A percentile compares a stretch with the other conserved stretches of the same genome.
Evolutionary conservation across 2,329 filamentous ascomycete genomes (phyloP).

Genomic region (Ceratocystis alfenasii): DNA sequence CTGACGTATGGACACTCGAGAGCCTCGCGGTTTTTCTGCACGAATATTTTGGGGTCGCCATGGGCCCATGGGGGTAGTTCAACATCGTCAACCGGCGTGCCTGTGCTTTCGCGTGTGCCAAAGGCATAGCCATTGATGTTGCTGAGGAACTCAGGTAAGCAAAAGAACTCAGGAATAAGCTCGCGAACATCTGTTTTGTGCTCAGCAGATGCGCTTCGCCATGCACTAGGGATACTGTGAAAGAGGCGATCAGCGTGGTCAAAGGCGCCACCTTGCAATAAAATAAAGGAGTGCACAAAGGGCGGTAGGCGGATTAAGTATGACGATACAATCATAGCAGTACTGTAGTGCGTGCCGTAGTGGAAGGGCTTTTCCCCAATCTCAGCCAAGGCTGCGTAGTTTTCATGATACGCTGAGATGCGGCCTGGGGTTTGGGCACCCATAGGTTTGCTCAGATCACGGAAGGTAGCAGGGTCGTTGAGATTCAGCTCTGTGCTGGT

Average conservation of each 20-base stretch:
- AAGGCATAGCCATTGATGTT: slow-evolving; percentile 95
- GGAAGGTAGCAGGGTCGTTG: slow-evolving; percentile 69
- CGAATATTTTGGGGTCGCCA: slow-evolving; percentile 88
- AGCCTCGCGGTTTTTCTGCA: slow-evolving; percentile 89
- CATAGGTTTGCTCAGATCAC: slow-evolving; percentile 92
- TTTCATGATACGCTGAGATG: slow-evolving; percentile 67
- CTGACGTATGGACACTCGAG: slow-evolving; percentile 89
- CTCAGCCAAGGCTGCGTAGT: slow-evolving; percentile 78
- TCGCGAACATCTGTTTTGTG: slow-evolving; percentile 94
- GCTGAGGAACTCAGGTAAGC: slow-evolving; percentile 84
- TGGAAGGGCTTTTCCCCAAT: slow-evolving; percentile 92
- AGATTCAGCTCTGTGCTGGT: slow-evolving; percentile 86
- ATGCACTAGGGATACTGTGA: slow-evolving; percentile 81
- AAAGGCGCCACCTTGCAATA: slow-evolving; percentile 90
- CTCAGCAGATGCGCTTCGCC: slow-evolving; percentile 76
- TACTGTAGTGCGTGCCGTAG: slow-evolving; percentile 97
- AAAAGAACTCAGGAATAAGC: slow-evolving; percentile 94
- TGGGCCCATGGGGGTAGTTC: slow-evolving; percentile 93
- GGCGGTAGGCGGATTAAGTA: slow-evolving; percentile 91
- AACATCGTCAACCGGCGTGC: slow-evolving; percentile 70
- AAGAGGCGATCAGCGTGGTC: slow-evolving; percentile 94
- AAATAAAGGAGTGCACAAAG: slow-evolving; percentile 88
- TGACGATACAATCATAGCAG: slow-evolving; percentile 95
- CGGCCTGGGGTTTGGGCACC: slow-evolving; percentile 71
- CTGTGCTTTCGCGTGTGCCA: slow-evolving; percentile 70